Base-by-base conservation (phyloP, 495 filamentous ascomycete species). In the Clavariopsis aquatica region DNA sequence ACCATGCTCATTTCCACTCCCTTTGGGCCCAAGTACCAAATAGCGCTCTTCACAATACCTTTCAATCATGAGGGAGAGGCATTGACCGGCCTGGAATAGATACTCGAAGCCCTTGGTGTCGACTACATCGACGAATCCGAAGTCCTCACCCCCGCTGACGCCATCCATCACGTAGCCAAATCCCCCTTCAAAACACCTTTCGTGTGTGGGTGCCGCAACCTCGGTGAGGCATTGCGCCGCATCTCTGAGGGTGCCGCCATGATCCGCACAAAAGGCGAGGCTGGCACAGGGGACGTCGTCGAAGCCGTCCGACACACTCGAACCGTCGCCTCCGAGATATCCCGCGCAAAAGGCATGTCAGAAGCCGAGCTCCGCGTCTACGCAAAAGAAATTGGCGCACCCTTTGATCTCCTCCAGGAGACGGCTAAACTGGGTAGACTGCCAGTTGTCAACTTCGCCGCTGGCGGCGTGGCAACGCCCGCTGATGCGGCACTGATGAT, bases 401-500 rank as follows among this genome's bases (percentile, higher is more conserved):
- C 91, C 22, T 90, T 84, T 63, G 86, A 85, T 34, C 78, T 98
- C 55, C 82, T 98, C 9, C 89, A 89, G 77, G 83, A 96, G 79
- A 90, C 89, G 9, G 94, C 92, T 1, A 84, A 90, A 82, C 82
- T 96, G 66, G 90, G 89, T 56, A 84, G 94, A 64, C 81, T 98
- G 64, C 94, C 94, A 0, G 94, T 98, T 1, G 94, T 98, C 49
- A 98, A 98, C 83, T 98, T 98, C 70, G 94, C 94, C 2, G 94
- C 94, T n/a, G 94, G 94, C 19, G 94, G 94, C 55, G 86, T 98
- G 38, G 94, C 94, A 13, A 98, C 94, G 12, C 94, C 94, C 0
- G 94, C 94, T 2, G 94, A 98, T 80, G 94, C 94, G 15, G 94
- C 94, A 29, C 81, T 98, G 41, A 98, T 98, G 94, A 98, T 98